Evolutionary conservation across 176 grass and related monocot genomes (phyloP), one percentile per base, ranked within the genome.

Genomic region (Raddia distichophylla): DNA sequence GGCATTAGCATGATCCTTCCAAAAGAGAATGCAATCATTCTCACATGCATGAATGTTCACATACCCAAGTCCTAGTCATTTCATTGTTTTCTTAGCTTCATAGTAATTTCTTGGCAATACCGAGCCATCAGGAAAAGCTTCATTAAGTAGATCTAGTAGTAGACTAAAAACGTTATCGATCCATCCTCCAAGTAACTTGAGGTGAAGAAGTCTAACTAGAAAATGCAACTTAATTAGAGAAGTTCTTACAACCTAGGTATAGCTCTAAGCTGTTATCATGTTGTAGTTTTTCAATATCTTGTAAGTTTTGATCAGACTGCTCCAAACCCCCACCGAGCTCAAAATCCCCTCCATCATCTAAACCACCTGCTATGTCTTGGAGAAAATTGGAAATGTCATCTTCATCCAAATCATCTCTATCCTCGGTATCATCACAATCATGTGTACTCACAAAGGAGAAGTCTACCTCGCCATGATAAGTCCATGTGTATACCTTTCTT

Each of bases 311-410:
- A 40, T 4, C 4, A 4, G 37, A 2, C 2, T 40, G 37, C 3
- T 67, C 64, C 16, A 8, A 14, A 67, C 42, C 16, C 42, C 40
- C 15, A 43, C 18, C 1, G 5, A 7, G 14, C 8, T 66, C 17
- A 19, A 80, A 45, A 19, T 57, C 7, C 54, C 63, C 60, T 2
- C 27, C n/a, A 45, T 80, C 34, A 68, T 68, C 77, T 57, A 67
- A 40, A 14, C n/a, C 49, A 15, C 12, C 22, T 11, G 48, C 76
- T 51, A 79, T 20, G 74, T 77, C 20, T 49, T 43, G 0, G 18
- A 68, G 16, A 15, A 45, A 45, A 45, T 68, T 6, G n/a, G 7
- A 43, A 6, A 68, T 53, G 3, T 72, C 69, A 53, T 72, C 14
- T 53, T 2, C 22, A 8, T 6, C 3, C 9, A 22, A 53, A 14